Evolutionary conservation across 345 rosid genomes (phyloP), one percentile per base, ranked within the genome.

Genomic region (Gossypium sturtianum): DNA sequence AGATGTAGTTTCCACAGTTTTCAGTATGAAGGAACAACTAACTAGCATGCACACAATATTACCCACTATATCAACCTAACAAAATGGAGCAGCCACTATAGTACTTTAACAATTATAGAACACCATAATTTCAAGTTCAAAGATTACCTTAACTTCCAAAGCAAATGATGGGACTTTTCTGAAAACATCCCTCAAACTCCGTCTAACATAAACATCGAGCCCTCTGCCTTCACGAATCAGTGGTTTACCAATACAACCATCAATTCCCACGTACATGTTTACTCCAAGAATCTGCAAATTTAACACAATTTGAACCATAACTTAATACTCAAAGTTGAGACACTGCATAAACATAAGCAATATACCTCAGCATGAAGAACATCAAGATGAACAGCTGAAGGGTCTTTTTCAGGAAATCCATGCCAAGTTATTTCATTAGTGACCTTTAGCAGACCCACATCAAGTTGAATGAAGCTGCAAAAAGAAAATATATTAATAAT

Each of bases 341-440:
- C 72, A 68, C 62, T 22, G 49, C 63, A 25, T 7, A 79, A 69
- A 56, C 41, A 74, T 65, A 80, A 56, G 48, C 53, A 54, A 49
- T 80, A 90, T 81, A 95, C 99, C 98, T 95, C 87, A 38, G 96
- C 96, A 82, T 90, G 96, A 86, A 95, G 91, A 88, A 90, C 86
- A 84, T 93, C 98, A 75, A 95, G 85, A 81, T 79, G 99, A 72
- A 95, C 98, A 76, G 99, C 98, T 77, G 88, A 90, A 63, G 93
- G 93, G 87, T 93, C 99, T 77, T 87, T 84, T 79, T 91, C 93
- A 3, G 93, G 88, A 83, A 77, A 70, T 73, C 99, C 99, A 86
- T 89, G 92, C 99, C 99, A 95, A 76, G 85, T 86, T 67, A 95
- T 83, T 81, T 93, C 94, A 93, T 95, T 95, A 76, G 91, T 84